Base-by-base conservation (phyloP, 1,284 basidiomycete species). In the Ustilago curta region DNA sequence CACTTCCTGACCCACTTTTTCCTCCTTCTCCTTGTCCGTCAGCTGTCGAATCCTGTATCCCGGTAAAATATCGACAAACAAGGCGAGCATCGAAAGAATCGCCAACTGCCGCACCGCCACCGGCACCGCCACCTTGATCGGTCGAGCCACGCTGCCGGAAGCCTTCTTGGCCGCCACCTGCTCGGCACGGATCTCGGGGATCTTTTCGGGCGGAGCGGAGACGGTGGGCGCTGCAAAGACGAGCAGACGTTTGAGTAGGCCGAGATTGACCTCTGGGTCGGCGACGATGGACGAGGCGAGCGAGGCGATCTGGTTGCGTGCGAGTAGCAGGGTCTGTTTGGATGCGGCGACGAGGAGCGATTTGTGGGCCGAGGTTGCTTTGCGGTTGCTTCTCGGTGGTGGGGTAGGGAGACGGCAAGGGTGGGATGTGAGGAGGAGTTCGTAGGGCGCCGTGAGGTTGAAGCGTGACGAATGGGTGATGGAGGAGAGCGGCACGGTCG, bases 41-140 rank as follows among this genome's bases (percentile, higher is more conserved):
- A 99, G 87, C 16, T 91, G 87, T 56, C 97, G 92, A 83, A 99
- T 97, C 32, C 88, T 85, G 76, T 89, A 89, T 8, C 87, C 87
- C 29, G 97, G 97, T 49, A 98, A 90, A 70, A 99, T 90, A 84
- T 99, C 97, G 82, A 94, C 94, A 88, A 94, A 97, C 16, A 99
- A 93, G 11, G 95, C 93, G 27, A 98, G 88, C 82, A 97, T 91
- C 16, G 94, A 97, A 37, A 98, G 87, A 56, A 97, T 89, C 4
- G 96, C 92, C 42, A 97, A 87, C 84, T 92, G 93, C 59, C 96
- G 91, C 74, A 99, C 92, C 27, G 92, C 87, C 39, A 88, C 86
- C 76, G 97, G 94, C 66, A 98, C 95, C 8, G 49, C 52, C 5
- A 79, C 25, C 51, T 70, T 72, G 31, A 51, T 27, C 16, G 68